A percentile compares a stretch with the other conserved stretches of the same genome.
Conservation (phyloP, 2,329 filamentous ascomycete genomes). For the Xylaria digitata region DNA sequence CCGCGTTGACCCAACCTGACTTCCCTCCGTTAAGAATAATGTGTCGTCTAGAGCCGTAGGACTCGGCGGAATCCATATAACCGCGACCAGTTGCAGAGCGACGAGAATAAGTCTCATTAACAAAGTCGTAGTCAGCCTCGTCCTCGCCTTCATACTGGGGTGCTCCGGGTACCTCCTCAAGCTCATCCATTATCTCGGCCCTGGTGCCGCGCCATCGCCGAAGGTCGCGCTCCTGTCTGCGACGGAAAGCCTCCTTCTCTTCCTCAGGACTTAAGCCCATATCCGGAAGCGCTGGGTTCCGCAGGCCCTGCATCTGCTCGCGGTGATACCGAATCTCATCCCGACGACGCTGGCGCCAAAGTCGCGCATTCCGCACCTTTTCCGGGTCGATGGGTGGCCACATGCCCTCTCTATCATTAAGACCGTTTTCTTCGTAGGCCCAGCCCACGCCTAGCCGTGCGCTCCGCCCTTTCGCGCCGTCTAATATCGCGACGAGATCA, state of each 20-base stretch:
- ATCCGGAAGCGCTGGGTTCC: slow-evolving; percentile 35
- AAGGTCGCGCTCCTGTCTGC: slow-evolving; percentile 62
- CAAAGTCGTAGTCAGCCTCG: slow-evolving; percentile 58
- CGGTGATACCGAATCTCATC: slow-evolving; percentile 43
- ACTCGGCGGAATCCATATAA: not conserved
- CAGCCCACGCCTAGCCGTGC: slow-evolving; percentile 57
- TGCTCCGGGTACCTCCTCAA: slow-evolving; percentile 57
- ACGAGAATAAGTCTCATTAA: slow-evolving; percentile 50
- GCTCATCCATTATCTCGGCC: slow-evolving; percentile 59
- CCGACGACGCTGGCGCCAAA: slow-evolving; percentile 53
- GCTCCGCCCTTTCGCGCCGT: slow-evolving; percentile 38
- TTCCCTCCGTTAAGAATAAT: slow-evolving; percentile 57
- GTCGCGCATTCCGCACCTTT: slow-evolving; percentile 60
- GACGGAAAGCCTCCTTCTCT: slow-evolving; percentile 61
- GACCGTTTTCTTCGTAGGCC: slow-evolving; percentile 79
- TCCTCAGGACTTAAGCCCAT: slow-evolving; percentile 54
- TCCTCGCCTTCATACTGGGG: slow-evolving; percentile 45
- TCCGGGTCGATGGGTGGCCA: slow-evolving; percentile 75
- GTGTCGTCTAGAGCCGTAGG: slow-evolving; percentile 9
- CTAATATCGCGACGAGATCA: slow-evolving; percentile 20
- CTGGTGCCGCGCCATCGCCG: slow-evolving; percentile 50
- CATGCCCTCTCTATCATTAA: slow-evolving; percentile 71
- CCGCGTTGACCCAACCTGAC: slow-evolving; percentile 76
- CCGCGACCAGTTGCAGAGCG: not conserved
- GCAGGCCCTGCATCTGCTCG: slow-evolving; percentile 42